Evolutionary conservation across 805 yeast species (phyloP), one percentile per base, ranked within the genome.

Genomic region (Ogataea parapolymorpha): DNA sequence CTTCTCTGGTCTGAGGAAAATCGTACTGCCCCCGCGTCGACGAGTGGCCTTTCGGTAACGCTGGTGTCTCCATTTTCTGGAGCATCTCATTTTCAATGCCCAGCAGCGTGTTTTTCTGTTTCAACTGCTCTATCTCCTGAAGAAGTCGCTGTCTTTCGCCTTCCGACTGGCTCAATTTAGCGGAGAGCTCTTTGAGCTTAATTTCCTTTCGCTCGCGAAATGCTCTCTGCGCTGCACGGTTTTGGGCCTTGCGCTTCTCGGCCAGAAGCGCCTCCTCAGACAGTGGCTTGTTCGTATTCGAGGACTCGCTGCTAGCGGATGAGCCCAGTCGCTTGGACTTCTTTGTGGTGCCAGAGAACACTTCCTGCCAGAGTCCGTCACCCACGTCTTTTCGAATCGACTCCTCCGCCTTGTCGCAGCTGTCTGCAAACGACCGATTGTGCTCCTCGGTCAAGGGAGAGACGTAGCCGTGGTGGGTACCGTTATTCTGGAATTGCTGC

Each of bases 141-240:
- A 66, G 58, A 33, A 75, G 45, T n/a, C 58, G 57, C 39, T 67
- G 68, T 22, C 68, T 47, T 43, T 70, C 77, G 14, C 40, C 35
- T 69, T 75, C 91, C 30, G 84, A 74, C 43, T 71, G 68, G 13
- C 66, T 63, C 45, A 87, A 63, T 57, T 79, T 79, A 3, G 63
- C 63, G 49, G 83, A 82, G 31, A 87, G 67, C 51, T 82, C 89
- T 56, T 80, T 82, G 46, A 84, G 62, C 51, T 75, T 79, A 37
- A 77, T 76, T 59, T 85, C 93, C 59, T 83, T 85, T 36, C 95
- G 76, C 61, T 85, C 90, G 46, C 95, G 68, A 62, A 85, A 87
- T 2, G 95, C 95, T 50, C 89, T 70, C 63, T 87, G 95, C 1
- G 95, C 95, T 9, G 90, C 90, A 54, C 95, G 69, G 57, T 86